Evolutionary conservation across 257 asterid species (phyloP), one percentile per base, ranked within the genome.

Genomic region (Striga asiatica): DNA sequence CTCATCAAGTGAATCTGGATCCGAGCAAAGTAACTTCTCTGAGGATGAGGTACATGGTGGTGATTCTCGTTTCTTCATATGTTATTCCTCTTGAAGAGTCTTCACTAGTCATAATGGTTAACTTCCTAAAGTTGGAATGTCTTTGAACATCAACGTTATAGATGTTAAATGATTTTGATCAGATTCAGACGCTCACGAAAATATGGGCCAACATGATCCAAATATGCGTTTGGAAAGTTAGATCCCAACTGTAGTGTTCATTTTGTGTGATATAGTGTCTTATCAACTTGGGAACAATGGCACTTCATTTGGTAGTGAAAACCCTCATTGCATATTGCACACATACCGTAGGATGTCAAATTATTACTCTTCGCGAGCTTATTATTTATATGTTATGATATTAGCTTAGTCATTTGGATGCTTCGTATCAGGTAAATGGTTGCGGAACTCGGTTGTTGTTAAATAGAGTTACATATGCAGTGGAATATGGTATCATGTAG

Each of bases 21-120:
- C 84, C 0, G 80, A 80, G 52, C 62, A 62, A 9, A 66, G 74
- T 63, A 68, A 76, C 28, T 45, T 49, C 61, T 66, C 81, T 2
- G 72, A 68, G 8, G 73, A 81, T 68, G 88, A 86, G 94, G 94
- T 83, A 77, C 49, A 20, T 65, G 65, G 60, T n/a, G n/a, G n/a
- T 49, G 53, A 62, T 64, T 65, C 52, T 52, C 18, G 17, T 31
- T 38, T 54, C 45, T 22, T 12, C 27, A 63, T 32, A 54, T 6
- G 28, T 18, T 14, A 38, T 54, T 21, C 28, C 25, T 7, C 24
- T 11, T 23, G 13, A n/a, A 27, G 49, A n/a, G 9, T 25, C 34
- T 27, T 28, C 21, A 8, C n/a, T 47, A 6, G 46, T 4, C 16
- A 14, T 41, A 9, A 23, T 56, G 41, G 23, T 23, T 45, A 9